Conservation (phyloP, 495 filamentous ascomycete genomes). For the Penicillium bialowiezense region DNA sequence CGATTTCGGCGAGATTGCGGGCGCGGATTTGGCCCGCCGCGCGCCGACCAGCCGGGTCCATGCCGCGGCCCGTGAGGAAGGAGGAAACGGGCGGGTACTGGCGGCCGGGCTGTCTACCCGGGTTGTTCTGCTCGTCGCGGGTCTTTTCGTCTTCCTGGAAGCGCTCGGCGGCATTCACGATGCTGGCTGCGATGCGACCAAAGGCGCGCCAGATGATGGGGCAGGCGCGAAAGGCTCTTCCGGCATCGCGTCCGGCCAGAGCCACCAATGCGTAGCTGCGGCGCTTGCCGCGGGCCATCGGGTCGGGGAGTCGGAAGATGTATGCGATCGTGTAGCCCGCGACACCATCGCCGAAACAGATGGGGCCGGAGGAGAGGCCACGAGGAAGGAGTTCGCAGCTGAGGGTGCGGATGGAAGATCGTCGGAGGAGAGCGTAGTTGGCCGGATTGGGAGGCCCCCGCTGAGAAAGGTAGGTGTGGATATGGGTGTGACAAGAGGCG, state of each 20-base stretch:
- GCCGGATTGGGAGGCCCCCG: constrained; percentile 71
- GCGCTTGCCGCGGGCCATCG: constrained; percentile 80
- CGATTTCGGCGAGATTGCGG: constrained; percentile 78
- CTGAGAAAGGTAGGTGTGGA: constrained; percentile 81
- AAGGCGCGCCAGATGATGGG: constrained; percentile 73
- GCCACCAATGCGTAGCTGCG: constrained; percentile 86
- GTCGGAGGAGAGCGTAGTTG: constrained; percentile 81
- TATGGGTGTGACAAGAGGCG: constrained; percentile 67
- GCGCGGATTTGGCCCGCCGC: constrained; percentile 57
- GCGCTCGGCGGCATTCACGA: constrained; percentile 62
- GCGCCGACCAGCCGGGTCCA: constrained; percentile 57
- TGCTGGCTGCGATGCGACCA: constrained; percentile 70
- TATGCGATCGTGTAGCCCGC: constrained; percentile 90
- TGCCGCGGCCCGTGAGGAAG: constrained; percentile 59
- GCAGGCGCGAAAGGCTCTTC: constrained; percentile 71
- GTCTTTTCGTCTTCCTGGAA: constrained; percentile 47
- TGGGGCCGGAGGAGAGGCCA: constrained; percentile 68
- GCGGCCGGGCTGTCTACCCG: constrained; percentile 20
- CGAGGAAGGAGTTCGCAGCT: constrained; percentile 83
- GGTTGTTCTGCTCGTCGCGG: constrained; percentile 39
- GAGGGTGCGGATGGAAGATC: constrained; percentile 80
- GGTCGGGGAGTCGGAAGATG: constrained; percentile 85
- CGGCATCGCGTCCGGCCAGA: constrained; percentile 68
- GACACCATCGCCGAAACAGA: constrained; percentile 80
- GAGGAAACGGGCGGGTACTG: constrained; percentile 58